Conservation (phyloP, 768 basidiomycete species). For the Agaricus blazei region DNA sequence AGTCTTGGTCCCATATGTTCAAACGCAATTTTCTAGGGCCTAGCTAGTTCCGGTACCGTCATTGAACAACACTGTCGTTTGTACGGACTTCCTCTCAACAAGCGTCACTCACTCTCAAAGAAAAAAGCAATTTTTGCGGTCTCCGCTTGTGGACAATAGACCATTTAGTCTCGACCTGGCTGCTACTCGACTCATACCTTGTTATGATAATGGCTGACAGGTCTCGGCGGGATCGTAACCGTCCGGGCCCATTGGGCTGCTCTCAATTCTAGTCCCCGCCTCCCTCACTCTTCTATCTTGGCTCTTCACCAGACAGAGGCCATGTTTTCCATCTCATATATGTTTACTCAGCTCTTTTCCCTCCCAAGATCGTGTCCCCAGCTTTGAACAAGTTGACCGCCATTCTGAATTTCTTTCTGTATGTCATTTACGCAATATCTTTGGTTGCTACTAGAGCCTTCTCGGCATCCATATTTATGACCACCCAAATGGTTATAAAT, state of each 20-base stretch:
- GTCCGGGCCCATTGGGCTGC: not conserved
- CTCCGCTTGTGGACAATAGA: not conserved
- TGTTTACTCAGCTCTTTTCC: not conserved
- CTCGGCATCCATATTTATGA: not conserved
- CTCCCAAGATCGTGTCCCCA: not conserved
- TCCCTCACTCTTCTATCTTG: not conserved
- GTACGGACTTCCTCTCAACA: too few relatives aligned
- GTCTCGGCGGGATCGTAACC: not conserved
- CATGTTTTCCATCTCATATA: not conserved
- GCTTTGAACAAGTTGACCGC: not conserved
- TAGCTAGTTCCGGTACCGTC: too few relatives aligned
- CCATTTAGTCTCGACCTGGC: too few relatives aligned
- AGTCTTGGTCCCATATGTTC: too few relatives aligned
- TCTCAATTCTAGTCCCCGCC: not conserved
- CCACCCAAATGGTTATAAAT: not conserved
- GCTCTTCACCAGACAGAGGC: not conserved
- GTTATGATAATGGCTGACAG: not conserved
- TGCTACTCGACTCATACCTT: not conserved
- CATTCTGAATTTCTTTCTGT: not conserved
- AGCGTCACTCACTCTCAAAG: too few relatives aligned
- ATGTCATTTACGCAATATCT: not conserved
- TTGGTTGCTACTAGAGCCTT: not conserved
- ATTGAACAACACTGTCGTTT: too few relatives aligned
- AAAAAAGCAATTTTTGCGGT: not conserved
- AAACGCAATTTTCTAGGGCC: too few relatives aligned